A percentile compares a stretch with the other conserved stretches of the same genome.
Evolutionary conservation across 1,139 yeast genomes (phyloP).

Genomic region (Hemisphaericaspora subhashii): DNA sequence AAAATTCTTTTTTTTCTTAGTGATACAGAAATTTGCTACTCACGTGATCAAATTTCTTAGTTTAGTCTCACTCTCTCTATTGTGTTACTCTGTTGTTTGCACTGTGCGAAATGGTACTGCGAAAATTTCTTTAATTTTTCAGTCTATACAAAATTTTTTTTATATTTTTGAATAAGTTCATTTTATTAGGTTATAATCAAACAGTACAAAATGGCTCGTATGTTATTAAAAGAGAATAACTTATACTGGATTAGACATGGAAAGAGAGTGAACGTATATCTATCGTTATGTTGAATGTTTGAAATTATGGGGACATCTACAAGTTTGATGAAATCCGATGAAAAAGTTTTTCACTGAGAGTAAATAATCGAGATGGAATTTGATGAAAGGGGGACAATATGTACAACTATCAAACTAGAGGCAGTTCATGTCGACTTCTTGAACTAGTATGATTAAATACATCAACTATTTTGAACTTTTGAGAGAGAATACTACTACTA

Average conservation of each 20-base stretch:
- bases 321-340: not conserved
- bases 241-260: not conserved
- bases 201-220: slow-evolving; percentile 15
- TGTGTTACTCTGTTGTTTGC: too few species aligned
- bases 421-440: too few species aligned
- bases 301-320: not conserved
- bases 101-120: slow-evolving; percentile 4
- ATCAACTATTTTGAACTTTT: too few species aligned
- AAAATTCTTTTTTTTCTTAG: slow-evolving; percentile 3
- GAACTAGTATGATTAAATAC: too few species aligned
- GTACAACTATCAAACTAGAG: too few species aligned
- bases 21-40: not conserved
- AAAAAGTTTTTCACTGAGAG: not conserved
- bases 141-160: slow-evolving; percentile 2
- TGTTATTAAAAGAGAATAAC: slow-evolving; percentile 8
- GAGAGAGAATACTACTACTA: too few species aligned
- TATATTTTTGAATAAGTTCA: slow-evolving; percentile 2
- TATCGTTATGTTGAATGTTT: not conserved
- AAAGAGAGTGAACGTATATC: not conserved
- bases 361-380: not conserved
- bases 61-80: too few species aligned
- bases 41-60: too few species aligned
- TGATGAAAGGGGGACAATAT: not conserved
- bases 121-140: slow-evolving; percentile 11
- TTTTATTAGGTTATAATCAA: slow-evolving; percentile 5